These are phyloP conservation scores for Pseudophaeomoniella oleicola DNA, from an alignment of 2,329 filamentous ascomycete genomes.

Conservation along the genomic window DNA sequence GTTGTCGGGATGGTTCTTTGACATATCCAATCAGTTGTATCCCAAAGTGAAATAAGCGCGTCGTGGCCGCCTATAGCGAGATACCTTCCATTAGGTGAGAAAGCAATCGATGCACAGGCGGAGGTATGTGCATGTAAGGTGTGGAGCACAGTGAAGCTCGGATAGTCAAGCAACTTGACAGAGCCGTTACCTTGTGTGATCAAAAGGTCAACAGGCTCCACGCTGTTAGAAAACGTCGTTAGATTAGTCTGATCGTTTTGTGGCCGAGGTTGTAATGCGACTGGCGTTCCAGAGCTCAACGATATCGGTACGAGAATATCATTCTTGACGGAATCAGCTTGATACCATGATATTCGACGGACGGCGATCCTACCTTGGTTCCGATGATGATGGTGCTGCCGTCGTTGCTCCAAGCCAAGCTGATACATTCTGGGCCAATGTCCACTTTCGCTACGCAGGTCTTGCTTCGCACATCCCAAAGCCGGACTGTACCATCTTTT, in stretches of 20 bases:
- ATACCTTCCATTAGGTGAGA: slow-evolving; percentile 32
- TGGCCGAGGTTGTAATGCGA: slow-evolving; percentile 24
- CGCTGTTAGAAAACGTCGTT: slow-evolving; percentile 30
- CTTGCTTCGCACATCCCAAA: slow-evolving; percentile 36
- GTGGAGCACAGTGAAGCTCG: slow-evolving; percentile 27
- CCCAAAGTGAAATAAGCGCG: slow-evolving; percentile 35
- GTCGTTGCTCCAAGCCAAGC: slow-evolving; percentile 32
- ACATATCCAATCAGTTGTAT: slow-evolving; percentile 36
- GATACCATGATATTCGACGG: neutral
- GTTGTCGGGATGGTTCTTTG: slow-evolving; percentile 29
- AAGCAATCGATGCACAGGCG: slow-evolving; percentile 29
- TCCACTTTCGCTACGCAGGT: slow-evolving; percentile 30
- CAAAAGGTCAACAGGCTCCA: slow-evolving; percentile 27
- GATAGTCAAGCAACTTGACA: slow-evolving; percentile 32
- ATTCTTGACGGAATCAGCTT: slow-evolving; percentile 17
- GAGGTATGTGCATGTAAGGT: slow-evolving; percentile 34
- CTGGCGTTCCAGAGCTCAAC: slow-evolving; percentile 23
- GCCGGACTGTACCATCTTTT: slow-evolving; percentile 32
- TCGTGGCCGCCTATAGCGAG: slow-evolving; percentile 33
- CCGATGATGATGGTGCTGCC: slow-evolving; percentile 30
- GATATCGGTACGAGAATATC: slow-evolving; percentile 32
- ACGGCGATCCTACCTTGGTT: slow-evolving; percentile 23
- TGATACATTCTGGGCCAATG: slow-evolving; percentile 35
- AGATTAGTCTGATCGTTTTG: slow-evolving; percentile 33
- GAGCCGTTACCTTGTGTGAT: slow-evolving; percentile 39